Evolutionary conservation across 164 flowering plant species (phyloP).

Genomic region (Platanus orientalis): DNA sequence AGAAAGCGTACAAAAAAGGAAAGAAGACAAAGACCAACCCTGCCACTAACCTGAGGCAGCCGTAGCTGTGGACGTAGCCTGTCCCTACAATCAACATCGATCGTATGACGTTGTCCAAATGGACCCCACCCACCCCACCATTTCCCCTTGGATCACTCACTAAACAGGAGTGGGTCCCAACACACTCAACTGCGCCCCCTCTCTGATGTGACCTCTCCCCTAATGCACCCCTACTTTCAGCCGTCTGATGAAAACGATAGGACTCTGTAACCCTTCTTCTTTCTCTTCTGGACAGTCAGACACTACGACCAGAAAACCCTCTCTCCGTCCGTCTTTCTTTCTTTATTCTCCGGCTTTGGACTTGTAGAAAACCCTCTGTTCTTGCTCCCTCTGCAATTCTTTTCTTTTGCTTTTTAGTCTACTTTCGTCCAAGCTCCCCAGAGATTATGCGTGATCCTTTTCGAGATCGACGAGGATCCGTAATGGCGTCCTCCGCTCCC

Average conservation of each 20-base stretch:
- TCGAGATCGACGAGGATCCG: background rate
- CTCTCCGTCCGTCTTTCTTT: background rate
- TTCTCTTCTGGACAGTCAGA: background rate
- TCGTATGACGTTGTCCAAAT: too few relatives aligned
- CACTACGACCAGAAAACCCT: background rate
- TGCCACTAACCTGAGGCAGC: too few relatives aligned
- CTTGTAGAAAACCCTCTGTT: background rate
- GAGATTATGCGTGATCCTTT: background rate
- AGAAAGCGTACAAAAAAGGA: too few relatives aligned
- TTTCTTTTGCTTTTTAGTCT: constrained; percentile 8
- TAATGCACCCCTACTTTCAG: background rate
- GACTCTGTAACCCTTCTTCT: background rate
- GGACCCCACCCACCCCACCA: too few relatives aligned
- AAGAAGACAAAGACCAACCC: too few relatives aligned
- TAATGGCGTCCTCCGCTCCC: background rate
- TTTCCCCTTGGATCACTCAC: too few relatives aligned
- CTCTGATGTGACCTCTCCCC: constrained; percentile 1
- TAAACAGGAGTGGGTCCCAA: constrained; percentile 2
- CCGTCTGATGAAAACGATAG: constrained; percentile 10
- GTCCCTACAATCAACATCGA: too few relatives aligned
- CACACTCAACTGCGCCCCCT: background rate
- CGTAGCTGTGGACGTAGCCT: too few relatives aligned
- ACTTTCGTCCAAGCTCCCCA: background rate
- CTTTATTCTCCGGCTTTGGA: background rate
- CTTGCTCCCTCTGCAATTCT: background rate